Conservation (phyloP, 176 grass and related monocot species). For the Zizania latifolia region DNA sequence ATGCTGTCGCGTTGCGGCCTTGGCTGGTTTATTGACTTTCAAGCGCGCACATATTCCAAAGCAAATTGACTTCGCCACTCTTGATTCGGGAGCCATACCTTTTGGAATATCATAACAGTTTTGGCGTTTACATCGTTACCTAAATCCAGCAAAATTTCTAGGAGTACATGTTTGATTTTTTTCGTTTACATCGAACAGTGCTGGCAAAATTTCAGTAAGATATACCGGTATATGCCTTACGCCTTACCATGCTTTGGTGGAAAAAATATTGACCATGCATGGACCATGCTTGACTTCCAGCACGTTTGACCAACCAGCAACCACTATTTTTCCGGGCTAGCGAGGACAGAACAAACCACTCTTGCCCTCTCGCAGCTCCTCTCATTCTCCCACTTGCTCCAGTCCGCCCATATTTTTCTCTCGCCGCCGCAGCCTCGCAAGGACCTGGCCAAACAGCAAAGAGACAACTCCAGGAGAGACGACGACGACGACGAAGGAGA, state of each 20-base stretch:
- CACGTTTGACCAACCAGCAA: constrained; percentile 39
- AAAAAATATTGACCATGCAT: constrained; percentile 23
- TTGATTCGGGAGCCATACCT: not conserved
- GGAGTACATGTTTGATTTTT: no score
- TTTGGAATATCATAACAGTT: not conserved
- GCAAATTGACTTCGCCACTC: not conserved
- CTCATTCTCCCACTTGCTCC: constrained; percentile 26
- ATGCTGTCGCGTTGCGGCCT: constrained; percentile 3
- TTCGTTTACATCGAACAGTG: not conserved
- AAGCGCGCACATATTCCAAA: not conserved
- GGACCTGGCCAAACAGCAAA: constrained; percentile 23
- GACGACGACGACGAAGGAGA: not conserved
- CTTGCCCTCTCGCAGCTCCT: constrained; percentile 17
- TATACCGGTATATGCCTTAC: no score
- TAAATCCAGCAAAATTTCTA: no score
- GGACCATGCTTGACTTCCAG: constrained; percentile 25
- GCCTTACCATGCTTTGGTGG: not conserved
- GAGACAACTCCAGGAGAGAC: not conserved
- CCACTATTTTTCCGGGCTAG: not conserved
- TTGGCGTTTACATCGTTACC: no score
- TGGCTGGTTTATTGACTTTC: not conserved
- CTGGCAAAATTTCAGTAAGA: not conserved
- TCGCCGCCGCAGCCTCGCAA: not conserved
- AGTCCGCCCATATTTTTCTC: no score
- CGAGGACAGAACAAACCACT: constrained; percentile 19